Base-by-base conservation (phyloP, 2,329 filamentous ascomycete genomes). In the Aspergillus niger region DNA sequence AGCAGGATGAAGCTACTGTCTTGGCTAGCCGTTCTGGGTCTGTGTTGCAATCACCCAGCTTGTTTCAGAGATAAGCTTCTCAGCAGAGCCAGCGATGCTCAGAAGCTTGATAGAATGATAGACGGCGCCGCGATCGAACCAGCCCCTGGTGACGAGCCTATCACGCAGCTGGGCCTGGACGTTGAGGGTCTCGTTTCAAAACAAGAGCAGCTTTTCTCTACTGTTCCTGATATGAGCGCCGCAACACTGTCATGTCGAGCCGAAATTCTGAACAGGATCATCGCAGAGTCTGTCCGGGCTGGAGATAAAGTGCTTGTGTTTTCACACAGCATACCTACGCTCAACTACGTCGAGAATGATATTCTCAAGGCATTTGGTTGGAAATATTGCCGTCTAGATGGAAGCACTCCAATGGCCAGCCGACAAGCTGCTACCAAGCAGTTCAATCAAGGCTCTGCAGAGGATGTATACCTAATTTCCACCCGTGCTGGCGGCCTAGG, bases 241-340 rank as follows among this genome's bases (percentile, higher is more conserved):
- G 70, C 83, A 2, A 66, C 72, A 0, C 74, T 88, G 11, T 96
- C 92, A 0, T 83, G 87, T 70, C 94, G 95, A 70, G 84, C 89
- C 6, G 68, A 80, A 11, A 78, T 93, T 5, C 77, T 96, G n/a
- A 76, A 86, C 47, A 76, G 82, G 49, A 94, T 97, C 53, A 74
- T 97, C 0, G 80, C 88, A 22, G 82, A 89, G 63, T 88, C 89
- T 6, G 83, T 82, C 41, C 71, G 72, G 1, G 76, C 81, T 0
- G 81, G 82, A 0, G 93, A 97, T 73, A 92, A 92, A 69, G 84
- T 92, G 1, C 81, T 97, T 1, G 79, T 97, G 0, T 97, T 97
- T 69, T 91, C 89, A 0, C 89, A 92, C 57, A 90, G 87, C 13
- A 80, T 92, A 10, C 77, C 80, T 0, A 90, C 89, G 0, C 78